Evolutionary conservation across 2,329 filamentous ascomycete genomes (phyloP).

Genomic region (Escovopsis sp.): DNA sequence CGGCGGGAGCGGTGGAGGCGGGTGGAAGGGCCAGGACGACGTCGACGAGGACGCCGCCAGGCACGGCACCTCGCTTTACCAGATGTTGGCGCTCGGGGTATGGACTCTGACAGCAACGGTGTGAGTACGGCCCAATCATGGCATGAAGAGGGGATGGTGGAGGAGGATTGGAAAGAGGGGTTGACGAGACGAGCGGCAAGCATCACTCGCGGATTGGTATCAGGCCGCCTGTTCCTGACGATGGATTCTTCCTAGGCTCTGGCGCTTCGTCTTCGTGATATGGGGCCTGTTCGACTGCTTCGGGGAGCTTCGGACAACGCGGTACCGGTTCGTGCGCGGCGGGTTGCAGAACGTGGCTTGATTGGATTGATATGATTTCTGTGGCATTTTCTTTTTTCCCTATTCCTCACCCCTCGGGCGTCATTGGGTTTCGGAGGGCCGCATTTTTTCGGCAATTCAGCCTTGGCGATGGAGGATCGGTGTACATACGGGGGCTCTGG

Average conservation of each 20-base stretch:
- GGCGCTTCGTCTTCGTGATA: conserved; percentile 5
- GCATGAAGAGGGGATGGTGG: too few relatives aligned
- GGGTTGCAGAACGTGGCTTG: conserved; percentile 1
- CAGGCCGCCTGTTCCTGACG: too few relatives aligned
- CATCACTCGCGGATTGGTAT: too few relatives aligned
- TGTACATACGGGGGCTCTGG: too few relatives aligned
- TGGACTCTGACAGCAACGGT: conserved; percentile 5
- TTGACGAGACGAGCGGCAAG: too few relatives aligned
- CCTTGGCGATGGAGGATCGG: too few relatives aligned
- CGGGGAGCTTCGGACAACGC: conserved; percentile 1
- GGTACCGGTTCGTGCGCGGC: neutral
- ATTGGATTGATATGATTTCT: neutral
- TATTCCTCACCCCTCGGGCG: neutral
- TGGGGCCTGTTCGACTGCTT: conserved; percentile 6
- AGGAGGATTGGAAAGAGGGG: too few relatives aligned
- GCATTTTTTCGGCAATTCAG: too few relatives aligned
- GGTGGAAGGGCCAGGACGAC: neutral
- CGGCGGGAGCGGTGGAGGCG: neutral
- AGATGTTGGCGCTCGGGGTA: conserved; percentile 5
- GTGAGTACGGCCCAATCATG: neutral
- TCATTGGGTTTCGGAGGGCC: neutral
- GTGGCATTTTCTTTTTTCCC: too few relatives aligned
- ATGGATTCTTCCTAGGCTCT: neutral
- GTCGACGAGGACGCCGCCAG: conserved; percentile 2
- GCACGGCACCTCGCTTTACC: conserved; percentile 3